These are phyloP conservation scores for Colletotrichum lindemuthianum DNA, from an alignment of 2,329 filamentous ascomycete species.

Conservation along the genomic window DNA sequence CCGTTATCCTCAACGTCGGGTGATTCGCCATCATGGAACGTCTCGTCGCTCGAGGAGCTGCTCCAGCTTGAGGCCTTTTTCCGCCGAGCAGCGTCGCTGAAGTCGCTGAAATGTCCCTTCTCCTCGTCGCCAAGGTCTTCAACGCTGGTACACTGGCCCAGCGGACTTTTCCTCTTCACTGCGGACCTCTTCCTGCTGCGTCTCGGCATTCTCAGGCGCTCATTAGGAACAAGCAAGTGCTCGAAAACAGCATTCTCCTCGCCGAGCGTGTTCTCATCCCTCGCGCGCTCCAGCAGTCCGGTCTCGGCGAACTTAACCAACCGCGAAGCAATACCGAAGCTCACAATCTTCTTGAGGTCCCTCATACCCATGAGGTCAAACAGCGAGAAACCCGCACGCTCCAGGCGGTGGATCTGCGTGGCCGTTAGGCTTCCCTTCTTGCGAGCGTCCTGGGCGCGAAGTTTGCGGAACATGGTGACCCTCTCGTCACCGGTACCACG, in stretches of 20 bases:
- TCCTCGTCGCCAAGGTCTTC: too few species aligned
- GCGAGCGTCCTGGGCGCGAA: constrained; percentile 1
- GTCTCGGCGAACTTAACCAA: constrained; percentile 15
- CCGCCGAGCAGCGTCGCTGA: too few species aligned
- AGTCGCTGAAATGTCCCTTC: too few species aligned
- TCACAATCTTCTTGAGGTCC: constrained; percentile 20
- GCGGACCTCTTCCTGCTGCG: too few species aligned
- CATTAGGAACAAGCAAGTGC: neutral
- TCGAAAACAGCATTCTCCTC: constrained; percentile 4
- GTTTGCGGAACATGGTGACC: constrained; percentile 27
- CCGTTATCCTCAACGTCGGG: too few species aligned
- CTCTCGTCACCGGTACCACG: neutral
- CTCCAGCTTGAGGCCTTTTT: too few species aligned
- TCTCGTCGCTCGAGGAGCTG: too few species aligned
- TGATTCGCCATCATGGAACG: too few species aligned
- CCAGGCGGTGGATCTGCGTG: constrained; percentile 12
- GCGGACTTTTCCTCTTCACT: too few species aligned
- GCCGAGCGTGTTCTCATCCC: neutral
- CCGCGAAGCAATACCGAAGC: neutral
- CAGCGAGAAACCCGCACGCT: constrained; percentile 11
- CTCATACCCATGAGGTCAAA: constrained; percentile 13
- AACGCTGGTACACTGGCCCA: too few species aligned
- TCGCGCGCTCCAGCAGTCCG: constrained; percentile 2
- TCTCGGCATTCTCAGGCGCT: too few species aligned
- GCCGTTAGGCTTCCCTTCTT: constrained; percentile 12